phyloP scores from a whole-genome alignment of 2,329 filamentous ascomycete species.

The Sclerotinia trifoliorum region DNA sequence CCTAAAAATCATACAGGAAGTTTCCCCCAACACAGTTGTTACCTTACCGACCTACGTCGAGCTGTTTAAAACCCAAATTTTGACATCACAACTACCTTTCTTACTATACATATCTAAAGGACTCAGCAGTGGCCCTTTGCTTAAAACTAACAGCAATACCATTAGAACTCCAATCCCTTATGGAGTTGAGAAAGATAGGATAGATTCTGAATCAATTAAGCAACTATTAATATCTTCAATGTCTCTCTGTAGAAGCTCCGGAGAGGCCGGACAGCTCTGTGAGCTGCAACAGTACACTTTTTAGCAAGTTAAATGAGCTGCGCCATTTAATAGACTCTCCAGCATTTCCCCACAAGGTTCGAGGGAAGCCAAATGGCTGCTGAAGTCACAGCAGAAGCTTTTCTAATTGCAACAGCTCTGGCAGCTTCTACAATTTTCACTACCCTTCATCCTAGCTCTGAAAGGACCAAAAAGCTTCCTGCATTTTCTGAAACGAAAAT shows the following conservation, averaged over 20 bases:
- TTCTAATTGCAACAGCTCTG: neutral
- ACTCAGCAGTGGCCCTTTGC: neutral
- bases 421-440: too few species aligned
- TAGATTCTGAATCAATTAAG: neutral
- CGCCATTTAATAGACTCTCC: too few species aligned
- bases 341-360: neutral
- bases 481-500: neutral
- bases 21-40: neutral
- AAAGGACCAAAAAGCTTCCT: neutral
- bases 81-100: neutral
- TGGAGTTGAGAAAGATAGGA: neutral
- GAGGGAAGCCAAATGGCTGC: neutral
- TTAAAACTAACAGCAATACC: neutral
- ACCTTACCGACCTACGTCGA: neutral
- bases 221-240: neutral
- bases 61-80: neutral
- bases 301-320: neutral
- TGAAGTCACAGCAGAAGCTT: neutral
- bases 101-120: neutral
- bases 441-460: neutral
- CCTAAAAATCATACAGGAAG: neutral
- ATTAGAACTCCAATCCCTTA: neutral
- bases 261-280: neutral
- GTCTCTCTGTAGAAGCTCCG: neutral
- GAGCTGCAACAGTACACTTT: neutral